Percentiles rank a stretch among this genome's conserved stretches.
phyloP scores from a whole-genome alignment of 192 early-diverging fungal species.

The Mortierella hygrophila region DNA sequence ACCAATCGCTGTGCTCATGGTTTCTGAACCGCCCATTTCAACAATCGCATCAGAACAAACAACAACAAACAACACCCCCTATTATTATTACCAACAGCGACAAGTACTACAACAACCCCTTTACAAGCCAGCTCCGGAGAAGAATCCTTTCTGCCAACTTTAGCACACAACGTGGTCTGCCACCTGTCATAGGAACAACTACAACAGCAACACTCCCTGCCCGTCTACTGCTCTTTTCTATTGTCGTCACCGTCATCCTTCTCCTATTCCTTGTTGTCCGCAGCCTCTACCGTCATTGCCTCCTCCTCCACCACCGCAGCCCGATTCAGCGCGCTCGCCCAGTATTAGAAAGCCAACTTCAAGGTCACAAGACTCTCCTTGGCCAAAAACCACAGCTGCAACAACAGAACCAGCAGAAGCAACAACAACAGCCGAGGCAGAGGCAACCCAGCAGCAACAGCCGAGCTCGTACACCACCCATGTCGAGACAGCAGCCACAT shows the following conservation, averaged over 20 bases:
- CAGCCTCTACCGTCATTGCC: background rate
- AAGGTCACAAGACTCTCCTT: background rate
- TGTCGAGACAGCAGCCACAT: conserved; percentile 21
- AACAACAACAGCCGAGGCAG: background rate
- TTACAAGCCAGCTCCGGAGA: background rate
- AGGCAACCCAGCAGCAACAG: background rate
- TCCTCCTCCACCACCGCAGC: background rate
- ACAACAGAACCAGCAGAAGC: background rate
- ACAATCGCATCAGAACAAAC: too few species aligned
- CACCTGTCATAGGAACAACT: conserved; percentile 1
- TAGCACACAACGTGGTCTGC: conserved; percentile 5
- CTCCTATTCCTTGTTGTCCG: background rate
- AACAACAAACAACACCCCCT: background rate
- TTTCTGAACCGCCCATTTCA: background rate
- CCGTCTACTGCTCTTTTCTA: background rate
- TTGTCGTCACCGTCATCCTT: background rate
- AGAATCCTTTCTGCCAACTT: background rate
- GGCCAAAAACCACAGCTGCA: background rate
- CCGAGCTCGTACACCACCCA: background rate
- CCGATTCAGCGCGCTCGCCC: background rate
- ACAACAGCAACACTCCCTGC: background rate
- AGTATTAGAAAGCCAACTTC: background rate
- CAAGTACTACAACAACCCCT: background rate
- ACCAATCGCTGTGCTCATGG: conserved; percentile 32
- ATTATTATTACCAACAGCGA: background rate